Percentiles rank a stretch among this genome's conserved stretches.
phyloP scores from a whole-genome alignment of 495 filamentous ascomycete genomes.

The Tuber magnatum region DNA sequence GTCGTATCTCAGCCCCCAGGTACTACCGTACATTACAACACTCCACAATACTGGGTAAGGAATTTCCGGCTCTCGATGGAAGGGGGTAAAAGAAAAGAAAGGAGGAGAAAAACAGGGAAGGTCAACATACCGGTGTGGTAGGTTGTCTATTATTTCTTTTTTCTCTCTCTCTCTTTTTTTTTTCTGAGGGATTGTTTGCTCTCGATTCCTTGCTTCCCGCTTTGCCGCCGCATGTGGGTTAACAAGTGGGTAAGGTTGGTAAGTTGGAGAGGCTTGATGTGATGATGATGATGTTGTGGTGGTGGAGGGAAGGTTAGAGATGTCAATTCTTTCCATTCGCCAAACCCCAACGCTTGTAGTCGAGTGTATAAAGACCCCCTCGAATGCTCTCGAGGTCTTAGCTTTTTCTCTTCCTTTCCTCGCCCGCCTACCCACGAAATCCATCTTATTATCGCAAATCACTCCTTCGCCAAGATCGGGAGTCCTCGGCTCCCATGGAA shows the following conservation, averaged over 20 bases:
- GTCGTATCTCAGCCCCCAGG: background rate
- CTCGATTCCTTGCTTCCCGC: background rate
- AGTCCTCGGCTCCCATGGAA: background rate
- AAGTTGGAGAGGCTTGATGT: background rate
- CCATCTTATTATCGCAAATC: background rate
- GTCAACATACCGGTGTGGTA: background rate
- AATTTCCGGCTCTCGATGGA: background rate
- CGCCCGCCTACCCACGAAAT: conserved; percentile 1
- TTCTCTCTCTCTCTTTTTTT: too few relatives aligned
- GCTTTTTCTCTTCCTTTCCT: background rate
- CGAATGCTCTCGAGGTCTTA: background rate
- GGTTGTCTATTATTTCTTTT: background rate
- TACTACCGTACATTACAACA: background rate
- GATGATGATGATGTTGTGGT: background rate
- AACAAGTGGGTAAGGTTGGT: background rate
- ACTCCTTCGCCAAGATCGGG: background rate
- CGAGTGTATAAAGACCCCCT: conserved; percentile 2
- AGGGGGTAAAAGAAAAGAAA: background rate
- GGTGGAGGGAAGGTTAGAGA: background rate
- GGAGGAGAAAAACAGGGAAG: background rate
- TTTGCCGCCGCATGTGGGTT: conserved; percentile 1
- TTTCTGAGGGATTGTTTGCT: background rate
- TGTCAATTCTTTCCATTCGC: background rate
- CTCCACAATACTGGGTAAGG: background rate
- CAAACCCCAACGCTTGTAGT: background rate